Conservation (phyloP, 2,329 filamentous ascomycete genomes). For the Microsporum audouinii region DNA sequence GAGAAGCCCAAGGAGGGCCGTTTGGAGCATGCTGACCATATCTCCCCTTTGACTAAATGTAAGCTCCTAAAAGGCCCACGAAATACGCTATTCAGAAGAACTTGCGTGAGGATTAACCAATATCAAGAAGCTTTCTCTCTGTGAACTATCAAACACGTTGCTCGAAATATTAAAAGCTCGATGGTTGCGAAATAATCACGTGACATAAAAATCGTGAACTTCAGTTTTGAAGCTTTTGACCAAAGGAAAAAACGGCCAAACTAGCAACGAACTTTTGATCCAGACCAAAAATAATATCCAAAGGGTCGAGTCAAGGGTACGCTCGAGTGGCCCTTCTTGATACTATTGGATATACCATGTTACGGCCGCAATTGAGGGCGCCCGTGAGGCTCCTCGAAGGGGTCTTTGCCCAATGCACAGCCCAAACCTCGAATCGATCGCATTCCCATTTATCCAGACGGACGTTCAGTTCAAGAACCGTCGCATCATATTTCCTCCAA, state of each 20-base stretch:
- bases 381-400: slow-evolving; percentile 31
- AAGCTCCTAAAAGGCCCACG: not conserved
- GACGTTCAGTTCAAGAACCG: slow-evolving; percentile 8
- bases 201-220: not conserved
- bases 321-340: slow-evolving; percentile 6
- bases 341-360: slow-evolving; percentile 22
- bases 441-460: slow-evolving; percentile 16
- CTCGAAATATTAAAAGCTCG: not conserved
- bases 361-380: slow-evolving; percentile 33
- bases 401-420: slow-evolving; percentile 23
- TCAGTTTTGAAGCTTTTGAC: not conserved
- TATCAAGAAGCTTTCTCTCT: not conserved
- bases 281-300: not conserved
- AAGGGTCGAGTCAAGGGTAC: slow-evolving; percentile 4
- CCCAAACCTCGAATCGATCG: slow-evolving; percentile 13
- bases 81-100: not conserved
- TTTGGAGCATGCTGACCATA: not conserved
- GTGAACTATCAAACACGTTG: not conserved
- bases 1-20: slow-evolving; percentile 37
- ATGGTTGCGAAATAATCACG: not conserved
- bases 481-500: not conserved
- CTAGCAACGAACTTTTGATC: not conserved
- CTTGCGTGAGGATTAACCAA: not conserved
- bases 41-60: not conserved
- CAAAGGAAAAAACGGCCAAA: not conserved